A percentile compares a stretch with the other conserved stretches of the same genome.
phyloP scores from a whole-genome alignment of 768 basidiomycete species.

The Mycena crocata region DNA sequence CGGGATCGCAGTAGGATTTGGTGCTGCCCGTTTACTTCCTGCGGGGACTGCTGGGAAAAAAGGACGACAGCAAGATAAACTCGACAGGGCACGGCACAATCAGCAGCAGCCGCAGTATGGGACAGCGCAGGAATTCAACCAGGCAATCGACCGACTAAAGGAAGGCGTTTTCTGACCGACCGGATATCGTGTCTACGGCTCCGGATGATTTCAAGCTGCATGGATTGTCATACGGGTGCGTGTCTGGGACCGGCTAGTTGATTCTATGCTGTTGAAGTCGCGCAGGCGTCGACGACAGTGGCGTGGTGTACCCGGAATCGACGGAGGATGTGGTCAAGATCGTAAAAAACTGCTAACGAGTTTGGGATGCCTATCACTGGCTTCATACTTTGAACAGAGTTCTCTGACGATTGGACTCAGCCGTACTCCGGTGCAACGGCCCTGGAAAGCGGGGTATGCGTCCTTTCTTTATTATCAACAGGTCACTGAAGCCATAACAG shows the following conservation, averaged over 20 bases:
- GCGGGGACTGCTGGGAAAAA: no score
- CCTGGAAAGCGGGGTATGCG: conserved; percentile 85
- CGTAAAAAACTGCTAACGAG: conserved; percentile 79
- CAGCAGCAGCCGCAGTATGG: conserved; percentile 2
- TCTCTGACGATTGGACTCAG: not conserved
- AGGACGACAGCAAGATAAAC: no score
- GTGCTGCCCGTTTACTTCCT: conserved; percentile 9
- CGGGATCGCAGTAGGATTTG: conserved; percentile 21
- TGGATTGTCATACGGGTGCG: conserved; percentile 16
- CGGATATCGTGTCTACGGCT: conserved; percentile 16
- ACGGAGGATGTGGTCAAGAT: conserved; percentile 88
- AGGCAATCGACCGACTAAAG: conserved; percentile 14
- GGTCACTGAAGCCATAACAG: conserved; percentile 37
- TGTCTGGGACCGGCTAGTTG: no score
- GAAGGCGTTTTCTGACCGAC: not conserved
- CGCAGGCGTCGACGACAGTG: conserved; percentile 62
- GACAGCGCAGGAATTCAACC: conserved; percentile 11
- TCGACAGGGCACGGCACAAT: not conserved
- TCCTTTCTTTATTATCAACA: conserved; percentile 3
- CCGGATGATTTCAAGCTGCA: conserved; percentile 19
- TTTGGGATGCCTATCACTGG: conserved; percentile 78
- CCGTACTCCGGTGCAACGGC: conserved; percentile 87
- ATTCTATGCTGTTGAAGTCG: no score
- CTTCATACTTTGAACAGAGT: not conserved
- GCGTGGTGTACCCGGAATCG: conserved; percentile 71